Percentiles rank a stretch among this genome's conserved stretches.
These are phyloP conservation scores for Hypoxylon sp. DNA, from an alignment of 2,329 filamentous ascomycete genomes.

Conservation along the genomic window DNA sequence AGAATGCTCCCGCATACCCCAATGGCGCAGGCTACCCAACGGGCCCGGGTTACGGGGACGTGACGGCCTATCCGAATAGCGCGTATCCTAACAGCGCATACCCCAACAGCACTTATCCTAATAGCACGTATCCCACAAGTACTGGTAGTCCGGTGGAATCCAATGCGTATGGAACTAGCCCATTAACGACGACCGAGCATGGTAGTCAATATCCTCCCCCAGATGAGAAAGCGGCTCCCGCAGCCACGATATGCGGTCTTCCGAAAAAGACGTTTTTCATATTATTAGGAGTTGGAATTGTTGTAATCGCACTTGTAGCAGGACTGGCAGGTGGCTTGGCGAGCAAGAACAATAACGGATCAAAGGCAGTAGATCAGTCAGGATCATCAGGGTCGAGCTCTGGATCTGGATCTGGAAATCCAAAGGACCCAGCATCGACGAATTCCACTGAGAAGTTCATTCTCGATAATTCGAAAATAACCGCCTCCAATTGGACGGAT, in stretches of 20 bases:
- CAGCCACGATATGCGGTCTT: conserved; percentile 45
- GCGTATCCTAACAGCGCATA: conserved; percentile 32
- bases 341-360: conserved; percentile 19
- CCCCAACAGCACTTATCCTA: conserved; percentile 7
- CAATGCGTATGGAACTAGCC: conserved; percentile 25
- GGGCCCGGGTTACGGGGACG: conserved; percentile 21
- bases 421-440: conserved; percentile 18
- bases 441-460: conserved; percentile 37
- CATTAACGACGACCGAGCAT: conserved; percentile 15
- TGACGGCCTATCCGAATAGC: conserved; percentile 30
- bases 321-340: conserved; percentile 41
- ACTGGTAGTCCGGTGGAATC: conserved; percentile 30
- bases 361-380: conserved; percentile 2
- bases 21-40: conserved; percentile 24
- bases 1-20: conserved; percentile 18
- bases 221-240: conserved; percentile 32
- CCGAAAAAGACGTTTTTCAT: conserved; percentile 43
- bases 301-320: conserved; percentile 35
- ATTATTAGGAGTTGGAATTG: conserved; percentile 35
- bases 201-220: conserved; percentile 20
- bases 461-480: conserved; percentile 42
- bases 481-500: conserved; percentile 47
- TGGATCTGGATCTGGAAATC: conserved; percentile 8
- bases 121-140: conserved; percentile 28
- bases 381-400: conserved; percentile 20